phyloP scores from a whole-genome alignment of 352 stramenopile species.

The Blastocystis sp. region DNA sequence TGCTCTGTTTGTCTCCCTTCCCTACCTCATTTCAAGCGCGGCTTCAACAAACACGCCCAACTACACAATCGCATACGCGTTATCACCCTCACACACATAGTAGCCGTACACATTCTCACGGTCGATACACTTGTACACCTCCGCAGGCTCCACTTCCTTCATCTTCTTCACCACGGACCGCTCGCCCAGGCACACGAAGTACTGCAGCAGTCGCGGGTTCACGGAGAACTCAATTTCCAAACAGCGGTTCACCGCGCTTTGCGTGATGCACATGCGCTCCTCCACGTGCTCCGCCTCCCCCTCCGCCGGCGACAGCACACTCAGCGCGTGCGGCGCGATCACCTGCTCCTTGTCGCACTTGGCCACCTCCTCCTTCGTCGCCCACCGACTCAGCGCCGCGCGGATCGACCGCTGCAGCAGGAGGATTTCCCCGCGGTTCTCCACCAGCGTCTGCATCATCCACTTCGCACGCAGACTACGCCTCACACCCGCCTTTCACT shows the following conservation, averaged over 20 bases:
- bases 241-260: slow-evolving; percentile 35
- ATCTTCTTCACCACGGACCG: neutral
- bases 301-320: neutral
- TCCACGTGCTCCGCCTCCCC: neutral
- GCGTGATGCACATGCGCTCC: slow-evolving; percentile 32
- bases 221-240: slow-evolving; percentile 36
- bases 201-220: neutral
- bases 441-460: slow-evolving; percentile 14
- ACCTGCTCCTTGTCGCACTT: slow-evolving; percentile 13
- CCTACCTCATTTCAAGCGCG: neutral
- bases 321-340: neutral
- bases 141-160: neutral
- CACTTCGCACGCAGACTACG: neutral
- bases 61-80: slow-evolving; percentile 36
- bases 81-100: slow-evolving; percentile 8
- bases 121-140: neutral
- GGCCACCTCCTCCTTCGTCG: neutral
- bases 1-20: neutral
- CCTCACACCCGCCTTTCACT: neutral
- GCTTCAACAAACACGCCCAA: slow-evolving; percentile 7
- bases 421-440: slow-evolving; percentile 5
- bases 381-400: neutral
- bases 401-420: slow-evolving; percentile 31
- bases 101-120: slow-evolving; percentile 1
- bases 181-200: slow-evolving; percentile 18